Conservation (phyloP, 176 grass and related monocot genomes). For the Musa troglodytarum region DNA sequence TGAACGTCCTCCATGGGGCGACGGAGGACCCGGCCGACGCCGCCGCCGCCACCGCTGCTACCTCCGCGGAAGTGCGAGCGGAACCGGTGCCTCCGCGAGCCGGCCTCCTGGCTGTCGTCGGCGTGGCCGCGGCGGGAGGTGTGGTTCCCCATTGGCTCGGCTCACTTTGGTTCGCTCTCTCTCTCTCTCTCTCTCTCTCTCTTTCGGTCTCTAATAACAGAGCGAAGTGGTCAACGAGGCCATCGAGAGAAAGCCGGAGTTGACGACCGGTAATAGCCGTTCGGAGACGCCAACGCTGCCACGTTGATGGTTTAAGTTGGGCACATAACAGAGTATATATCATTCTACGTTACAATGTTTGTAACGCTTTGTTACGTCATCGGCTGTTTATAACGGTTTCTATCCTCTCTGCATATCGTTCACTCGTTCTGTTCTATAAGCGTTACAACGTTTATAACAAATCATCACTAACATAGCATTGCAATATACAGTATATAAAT, state of each 20-base stretch:
- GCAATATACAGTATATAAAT: no score
- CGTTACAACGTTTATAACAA: no score
- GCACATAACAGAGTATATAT: no score
- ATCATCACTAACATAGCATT: no score
- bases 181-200: no score
- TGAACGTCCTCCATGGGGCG: constrained; percentile 10
- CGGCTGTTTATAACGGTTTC: no score
- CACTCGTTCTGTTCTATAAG: no score
- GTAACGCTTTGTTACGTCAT: no score
- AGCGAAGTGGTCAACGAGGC: neutral
- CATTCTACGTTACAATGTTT: no score
- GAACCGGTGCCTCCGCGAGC: neutral
- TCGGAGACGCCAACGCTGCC: neutral
- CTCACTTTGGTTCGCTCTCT: neutral
- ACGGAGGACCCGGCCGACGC: constrained; percentile 3
- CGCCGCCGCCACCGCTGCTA: neutral
- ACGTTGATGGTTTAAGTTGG: no score
- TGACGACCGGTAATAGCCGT: neutral
- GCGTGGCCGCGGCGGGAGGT: neutral
- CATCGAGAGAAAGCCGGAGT: neutral
- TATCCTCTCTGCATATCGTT: no score
- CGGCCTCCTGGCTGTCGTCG: neutral
- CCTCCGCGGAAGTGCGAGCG: neutral
- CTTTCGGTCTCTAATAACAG: no score
- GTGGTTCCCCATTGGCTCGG: neutral